Conservation (phyloP, 169 alveolate genomes). For the Cryptosporidium sp. region DNA sequence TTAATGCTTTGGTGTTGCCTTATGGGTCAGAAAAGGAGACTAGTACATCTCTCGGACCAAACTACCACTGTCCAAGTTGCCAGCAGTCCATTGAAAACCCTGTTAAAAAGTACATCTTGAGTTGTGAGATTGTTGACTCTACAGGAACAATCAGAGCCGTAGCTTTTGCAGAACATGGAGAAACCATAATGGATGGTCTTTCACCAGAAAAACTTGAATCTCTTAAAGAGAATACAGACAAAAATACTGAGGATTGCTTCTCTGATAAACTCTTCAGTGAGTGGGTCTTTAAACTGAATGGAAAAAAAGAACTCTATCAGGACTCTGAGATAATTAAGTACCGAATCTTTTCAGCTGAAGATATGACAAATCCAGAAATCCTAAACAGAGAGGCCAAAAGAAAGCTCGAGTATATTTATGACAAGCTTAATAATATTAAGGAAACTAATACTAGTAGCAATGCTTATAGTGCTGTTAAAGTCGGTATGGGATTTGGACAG, state of each 20-base stretch:
- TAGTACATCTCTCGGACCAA: conserved; percentile 29
- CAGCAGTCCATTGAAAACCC: conserved; percentile 73
- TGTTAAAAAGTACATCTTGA: conserved; percentile 48
- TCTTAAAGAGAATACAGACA: conserved; percentile 34
- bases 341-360: conserved; percentile 65
- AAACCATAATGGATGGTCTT: conserved; percentile 64
- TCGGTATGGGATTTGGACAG: conserved; percentile 71
- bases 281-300: conserved; percentile 72
- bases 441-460: conserved; percentile 11
- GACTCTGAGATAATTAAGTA: conserved; percentile 57
- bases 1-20: conserved; percentile 53
- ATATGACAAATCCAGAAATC: conserved; percentile 59
- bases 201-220: conserved; percentile 40
- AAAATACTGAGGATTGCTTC: conserved; percentile 50
- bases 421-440: conserved; percentile 35
- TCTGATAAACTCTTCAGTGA: conserved; percentile 69
- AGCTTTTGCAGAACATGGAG: conserved; percentile 77
- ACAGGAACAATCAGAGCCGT: conserved; percentile 69
- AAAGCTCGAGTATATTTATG: conserved; percentile 54
- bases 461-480: conserved; percentile 19
- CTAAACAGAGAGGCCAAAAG: conserved; percentile 67
- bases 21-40: conserved; percentile 26
- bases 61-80: conserved; percentile 73
- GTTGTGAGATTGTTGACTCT: conserved; percentile 63
- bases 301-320: conserved; percentile 66